Conservation (phyloP, 2,329 filamentous ascomycete species). For the Colletotrichum tofieldiae region DNA sequence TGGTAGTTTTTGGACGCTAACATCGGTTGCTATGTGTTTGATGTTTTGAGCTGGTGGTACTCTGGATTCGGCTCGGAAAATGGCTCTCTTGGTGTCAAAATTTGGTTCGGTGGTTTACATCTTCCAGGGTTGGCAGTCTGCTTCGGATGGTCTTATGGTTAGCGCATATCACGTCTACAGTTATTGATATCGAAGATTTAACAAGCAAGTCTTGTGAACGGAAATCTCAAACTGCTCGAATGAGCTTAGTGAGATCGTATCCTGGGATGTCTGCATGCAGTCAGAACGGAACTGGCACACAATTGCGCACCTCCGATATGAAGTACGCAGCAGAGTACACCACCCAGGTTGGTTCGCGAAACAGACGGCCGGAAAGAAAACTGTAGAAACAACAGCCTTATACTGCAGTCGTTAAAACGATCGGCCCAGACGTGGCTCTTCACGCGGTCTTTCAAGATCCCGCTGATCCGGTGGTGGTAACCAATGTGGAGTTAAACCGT, state of each 20-base stretch:
- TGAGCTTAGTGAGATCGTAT: too few species aligned
- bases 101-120: not conserved
- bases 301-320: too few species aligned
- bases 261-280: too few species aligned
- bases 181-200: not conserved
- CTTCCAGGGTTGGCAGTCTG: not conserved
- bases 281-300: too few species aligned
- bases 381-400: too few species aligned
- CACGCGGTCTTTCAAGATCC: not conserved
- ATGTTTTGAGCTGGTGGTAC: not conserved
- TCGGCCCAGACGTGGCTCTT: not conserved
- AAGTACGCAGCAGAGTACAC: too few species aligned
- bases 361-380: too few species aligned
- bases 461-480: slow-evolving; percentile 36
- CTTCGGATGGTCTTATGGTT: not conserved
- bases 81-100: not conserved
- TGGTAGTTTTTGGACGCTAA: not conserved
- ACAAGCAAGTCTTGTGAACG: too few species aligned
- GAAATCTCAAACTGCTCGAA: too few species aligned
- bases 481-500: slow-evolving; percentile 6
- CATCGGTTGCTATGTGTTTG: not conserved
- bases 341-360: not conserved
- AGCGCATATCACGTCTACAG: not conserved
- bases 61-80: not conserved
- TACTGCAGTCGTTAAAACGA: not conserved